These are phyloP conservation scores for Fraxinus sp. DNA, from an alignment of 305 asterid genomes.

Conservation along the genomic window DNA sequence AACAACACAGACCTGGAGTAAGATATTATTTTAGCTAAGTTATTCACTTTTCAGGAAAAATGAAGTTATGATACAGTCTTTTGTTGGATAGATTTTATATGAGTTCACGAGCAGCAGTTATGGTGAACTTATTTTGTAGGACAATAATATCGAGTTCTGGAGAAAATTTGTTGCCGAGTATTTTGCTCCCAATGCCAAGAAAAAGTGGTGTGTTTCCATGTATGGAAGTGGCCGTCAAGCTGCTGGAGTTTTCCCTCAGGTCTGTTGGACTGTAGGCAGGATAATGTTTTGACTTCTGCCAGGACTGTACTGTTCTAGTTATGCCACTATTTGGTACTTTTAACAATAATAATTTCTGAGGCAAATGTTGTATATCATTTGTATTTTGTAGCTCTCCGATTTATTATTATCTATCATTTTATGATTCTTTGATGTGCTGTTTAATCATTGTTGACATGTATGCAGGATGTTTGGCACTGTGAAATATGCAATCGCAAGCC, in stretches of 20 bases:
- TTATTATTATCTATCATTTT: not conserved
- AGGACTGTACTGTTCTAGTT: slow-evolving; percentile 19
- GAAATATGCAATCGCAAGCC: slow-evolving; percentile 81
- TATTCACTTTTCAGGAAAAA: not conserved
- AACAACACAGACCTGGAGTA: slow-evolving; percentile 52
- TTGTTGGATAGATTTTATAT: not conserved
- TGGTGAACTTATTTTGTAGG: slow-evolving; percentile 32
- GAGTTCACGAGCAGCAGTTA: not conserved
- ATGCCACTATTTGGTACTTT: slow-evolving; percentile 18
- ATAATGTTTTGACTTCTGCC: slow-evolving; percentile 20
- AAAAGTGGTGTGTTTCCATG: slow-evolving; percentile 48
- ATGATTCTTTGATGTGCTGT: not conserved
- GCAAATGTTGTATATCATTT: not conserved
- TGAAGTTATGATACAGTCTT: slow-evolving; percentile 1
- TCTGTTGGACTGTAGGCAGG: slow-evolving; percentile 23
- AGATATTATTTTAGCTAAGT: not conserved
- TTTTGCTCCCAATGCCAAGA: slow-evolving; percentile 53
- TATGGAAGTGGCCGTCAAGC: slow-evolving; percentile 43
- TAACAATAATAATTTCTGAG: not conserved
- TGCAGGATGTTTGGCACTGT: slow-evolving; percentile 88
- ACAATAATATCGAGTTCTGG: slow-evolving; percentile 55
- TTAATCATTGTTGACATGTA: not conserved
- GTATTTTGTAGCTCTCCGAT: not conserved
- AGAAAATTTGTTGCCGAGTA: slow-evolving; percentile 45
- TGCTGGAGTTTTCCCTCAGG: slow-evolving; percentile 48